Base-by-base conservation (phyloP, 768 basidiomycete genomes). In the Psilocybe sp. region DNA sequence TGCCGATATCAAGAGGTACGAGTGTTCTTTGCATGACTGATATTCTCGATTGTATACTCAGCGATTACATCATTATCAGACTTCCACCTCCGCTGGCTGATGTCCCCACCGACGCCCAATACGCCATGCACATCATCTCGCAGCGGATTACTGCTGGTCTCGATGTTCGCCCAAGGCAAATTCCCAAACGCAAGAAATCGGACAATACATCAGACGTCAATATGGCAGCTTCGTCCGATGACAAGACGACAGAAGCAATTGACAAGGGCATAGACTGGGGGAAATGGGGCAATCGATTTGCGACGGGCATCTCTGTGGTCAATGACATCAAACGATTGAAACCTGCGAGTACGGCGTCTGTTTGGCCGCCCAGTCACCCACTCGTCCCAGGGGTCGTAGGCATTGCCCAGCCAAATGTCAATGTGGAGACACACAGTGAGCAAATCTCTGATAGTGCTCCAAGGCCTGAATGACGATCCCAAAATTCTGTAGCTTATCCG, bases 51-150 rank as follows among this genome's bases (percentile, higher is more conserved):
- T 42, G 13, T 16, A 16, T 28, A 34, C 50, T 34, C 11, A 33
- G 11, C 19, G 13, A 15, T 41, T 33, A 1, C 20, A 41, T 44
- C 10, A 5, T 40, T 33, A 15, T 1, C 40, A 85, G 81, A 36
- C 44, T 81, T 11, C 77, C 79, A 16, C 66, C 71, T 6, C 65
- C 71, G 3, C 73, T 86, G 43, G 52, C 58, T 34, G 75, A 81
- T 51, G 78, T 76, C 10, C 85, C 86, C 0, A 87, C 84, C 3
- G 84, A 88, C 55, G 75, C 80, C 3, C 83, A 87, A 42, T 82
- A 84, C 57, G 84, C 86, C 2, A 86, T 87, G 80, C 75, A 84
- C 34, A 61, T 87, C 10, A 85, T 87, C 14, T 76, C 84, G 3
- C 71, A 75, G 49, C 78, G 85, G 7, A 72, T 85, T 4, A 74